Evolutionary conservation across 1,284 basidiomycete species (phyloP), one percentile per base, ranked within the genome.

Genomic region (Austroboletus novae-zelandiae): DNA sequence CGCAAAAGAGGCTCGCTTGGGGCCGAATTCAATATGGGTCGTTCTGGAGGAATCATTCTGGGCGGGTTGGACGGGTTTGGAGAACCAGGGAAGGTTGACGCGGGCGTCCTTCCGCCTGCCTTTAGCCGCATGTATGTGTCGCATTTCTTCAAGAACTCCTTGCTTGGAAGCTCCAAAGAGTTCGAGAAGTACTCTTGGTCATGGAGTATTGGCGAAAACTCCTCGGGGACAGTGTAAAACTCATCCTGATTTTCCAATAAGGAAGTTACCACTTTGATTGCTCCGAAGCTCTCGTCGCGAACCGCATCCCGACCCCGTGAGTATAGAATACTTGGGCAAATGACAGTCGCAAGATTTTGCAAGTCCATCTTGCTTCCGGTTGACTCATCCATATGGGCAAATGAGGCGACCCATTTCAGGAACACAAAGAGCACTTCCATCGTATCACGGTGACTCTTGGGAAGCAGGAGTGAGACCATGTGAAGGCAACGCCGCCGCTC

Each of bases 311-410:
- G 81, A 34, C 89, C 87, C 56, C 92, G 85, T 31, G 94, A 87
- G 58, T 87, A 86, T 48, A 99, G 81, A 58, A 99, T 97, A 62
- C 93, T 98, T 8, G 97, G 97, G 61, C 91, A 91, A 58, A 99
- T 94, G 67, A 99, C 97, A 13, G 94, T 98, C n/a, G 96, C 94
- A 56, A 99, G 78, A 67, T 99, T 99, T 32, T 82, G 81, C 45
- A 98, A 75, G 70, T 99, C 96, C 96, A 99, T 99, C 74, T 96
- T 96, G 74, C 91, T 95, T 35, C 96, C 96, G 0, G 96, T 98
- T 69, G 96, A 94, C 64, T 96, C 95, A 66, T 99, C 96, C 72
- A 97, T 84, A 71, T 99, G 95, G 41, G 96, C 94, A 70, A 99
- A 99, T 5, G 94, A 96, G 6, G 96, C 96, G 2, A 99, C 96